phyloP scores from a whole-genome alignment of 169 alveolate species.

The Eimeria necatrix region DNA sequence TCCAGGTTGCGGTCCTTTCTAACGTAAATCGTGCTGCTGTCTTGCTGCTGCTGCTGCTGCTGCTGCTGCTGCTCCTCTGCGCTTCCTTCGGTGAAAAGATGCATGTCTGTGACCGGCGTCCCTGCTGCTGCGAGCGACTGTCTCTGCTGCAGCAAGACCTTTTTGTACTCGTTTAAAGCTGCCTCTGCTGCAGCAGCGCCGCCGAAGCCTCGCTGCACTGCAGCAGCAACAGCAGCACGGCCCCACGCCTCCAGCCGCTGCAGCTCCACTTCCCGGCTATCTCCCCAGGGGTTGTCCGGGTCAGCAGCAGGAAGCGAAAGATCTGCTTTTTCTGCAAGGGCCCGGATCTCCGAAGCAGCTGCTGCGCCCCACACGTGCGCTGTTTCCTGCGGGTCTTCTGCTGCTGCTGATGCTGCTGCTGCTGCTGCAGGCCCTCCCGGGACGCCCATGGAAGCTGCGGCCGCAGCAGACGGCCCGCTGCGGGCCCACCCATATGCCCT shows the following conservation, averaged over 20 bases:
- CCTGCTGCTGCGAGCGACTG: slow-evolving; percentile 35
- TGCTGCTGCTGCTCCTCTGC: not conserved
- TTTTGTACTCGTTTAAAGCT: not conserved
- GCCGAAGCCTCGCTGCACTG: slow-evolving; percentile 25
- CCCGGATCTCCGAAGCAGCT: slow-evolving; percentile 28
- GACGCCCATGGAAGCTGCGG: slow-evolving; percentile 18
- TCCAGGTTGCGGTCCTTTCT: not conserved
- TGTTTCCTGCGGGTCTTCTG: slow-evolving; percentile 54
- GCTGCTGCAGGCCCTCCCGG: slow-evolving; percentile 6
- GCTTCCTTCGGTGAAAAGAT: not conserved
- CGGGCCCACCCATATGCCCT: not conserved
- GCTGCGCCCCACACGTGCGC: slow-evolving; percentile 58
- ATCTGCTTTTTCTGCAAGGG: slow-evolving; percentile 23
- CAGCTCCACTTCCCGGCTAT: slow-evolving; percentile 13
- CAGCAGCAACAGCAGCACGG: slow-evolving; percentile 58
- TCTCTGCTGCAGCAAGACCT: slow-evolving; percentile 43
- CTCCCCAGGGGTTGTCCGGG: slow-evolving; percentile 40
- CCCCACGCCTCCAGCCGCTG: slow-evolving; percentile 42
- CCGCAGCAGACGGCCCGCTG: slow-evolving; percentile 25
- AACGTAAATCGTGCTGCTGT: not conserved
- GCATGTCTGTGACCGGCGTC: slow-evolving; percentile 21
- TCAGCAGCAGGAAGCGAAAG: slow-evolving; percentile 52
- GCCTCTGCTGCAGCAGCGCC: slow-evolving; percentile 62
- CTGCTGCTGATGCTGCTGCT: not conserved
- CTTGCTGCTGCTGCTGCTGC: slow-evolving; percentile 40